These are phyloP conservation scores for Pichia sp. DNA, from an alignment of 1,139 yeast genomes.

Conservation along the genomic window DNA sequence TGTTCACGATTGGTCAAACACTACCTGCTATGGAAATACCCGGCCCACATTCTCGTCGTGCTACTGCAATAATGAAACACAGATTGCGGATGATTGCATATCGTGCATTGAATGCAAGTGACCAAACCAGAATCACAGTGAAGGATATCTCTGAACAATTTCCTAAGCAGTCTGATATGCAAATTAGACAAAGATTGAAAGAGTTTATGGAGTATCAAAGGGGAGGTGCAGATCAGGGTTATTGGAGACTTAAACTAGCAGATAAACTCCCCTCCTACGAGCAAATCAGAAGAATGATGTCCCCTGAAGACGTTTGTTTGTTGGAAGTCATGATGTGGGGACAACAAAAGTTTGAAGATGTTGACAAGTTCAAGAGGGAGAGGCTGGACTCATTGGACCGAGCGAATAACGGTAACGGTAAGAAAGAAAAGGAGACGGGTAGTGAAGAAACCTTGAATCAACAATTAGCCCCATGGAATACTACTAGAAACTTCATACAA, in stretches of 20 bases:
- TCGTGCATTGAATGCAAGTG: slow-evolving; percentile 75
- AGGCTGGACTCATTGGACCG: slow-evolving; percentile 17
- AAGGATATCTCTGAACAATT: slow-evolving; percentile 88
- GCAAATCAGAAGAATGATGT: slow-evolving; percentile 74
- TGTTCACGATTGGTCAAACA: slow-evolving; percentile 87
- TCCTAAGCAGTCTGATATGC: slow-evolving; percentile 97
- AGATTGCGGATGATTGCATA: slow-evolving; percentile 91
- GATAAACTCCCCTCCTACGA: slow-evolving; percentile 75
- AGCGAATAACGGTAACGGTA: slow-evolving; percentile 2
- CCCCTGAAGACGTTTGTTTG: slow-evolving; percentile 87
- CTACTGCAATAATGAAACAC: slow-evolving; percentile 87
- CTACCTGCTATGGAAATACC: slow-evolving; percentile 94
- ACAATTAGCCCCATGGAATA: slow-evolving; percentile 91
- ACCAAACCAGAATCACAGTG: slow-evolving; percentile 72
- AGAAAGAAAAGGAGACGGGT: slow-evolving; percentile 27
- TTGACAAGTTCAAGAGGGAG: slow-evolving; percentile 29
- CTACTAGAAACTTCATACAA: slow-evolving; percentile 81
- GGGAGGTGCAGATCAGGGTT: slow-evolving; percentile 92
- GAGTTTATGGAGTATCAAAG: slow-evolving; percentile 98
- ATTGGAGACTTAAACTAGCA: slow-evolving; percentile 81
- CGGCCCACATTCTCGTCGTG: slow-evolving; percentile 96
- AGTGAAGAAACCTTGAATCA: slow-evolving; percentile 60
- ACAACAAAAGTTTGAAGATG: slow-evolving; percentile 48
- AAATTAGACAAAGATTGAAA: slow-evolving; percentile 88
- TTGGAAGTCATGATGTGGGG: slow-evolving; percentile 93